Base-by-base conservation (phyloP, 2,329 filamentous ascomycete species). In the Epichloe gansuensis region DNA sequence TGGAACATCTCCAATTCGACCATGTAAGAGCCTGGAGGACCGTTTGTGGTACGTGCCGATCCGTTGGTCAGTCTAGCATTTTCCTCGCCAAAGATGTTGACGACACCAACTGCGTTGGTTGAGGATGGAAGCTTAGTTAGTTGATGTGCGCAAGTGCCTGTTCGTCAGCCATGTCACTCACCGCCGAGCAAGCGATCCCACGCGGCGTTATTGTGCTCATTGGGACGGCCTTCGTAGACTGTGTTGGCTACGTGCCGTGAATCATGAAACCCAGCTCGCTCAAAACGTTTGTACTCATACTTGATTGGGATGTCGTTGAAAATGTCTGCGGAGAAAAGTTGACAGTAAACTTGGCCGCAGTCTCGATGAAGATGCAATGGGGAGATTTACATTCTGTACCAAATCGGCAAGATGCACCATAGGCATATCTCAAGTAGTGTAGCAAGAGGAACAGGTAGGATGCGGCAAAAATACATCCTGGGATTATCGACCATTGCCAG, bases 1-100 rank as follows among this genome's bases (percentile, higher is more conserved):
- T 51, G 50, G 34, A 51, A 51, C 50, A 51, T 46, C 25, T 51
- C 50, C 1, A 51, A 13, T 40, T 46, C 42, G 34, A 51, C 50
- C 3, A 50, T 44, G 27, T 47, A 47, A 8, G 13, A 15, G 8
- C 17, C 40, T 15, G 40, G n/a, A 21, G 13, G 5, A 42, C 17
- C 40, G 13, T 21, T 42, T 6, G 17, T 42, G 40, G n/a, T 21
- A 21, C 17, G 9, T 42, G 40, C 40, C 21, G 40, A n/a, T 5
- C 13, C 13, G 9, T 15, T n/a, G 6, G 40, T n/a, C 3, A 42
- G 40, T n/a, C 5, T 15, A 42, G 5, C 15, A 47, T 47, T 47
- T 17, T 47, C 44, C 8, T 11, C 44, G 4, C 8, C 8, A 36
- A n/a, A 47, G 25, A 47, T 47, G 31, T 11, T 35, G 5, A 47